phyloP scores from a whole-genome alignment of 202 grass and related monocot genomes.

The Musa balbisiana region DNA sequence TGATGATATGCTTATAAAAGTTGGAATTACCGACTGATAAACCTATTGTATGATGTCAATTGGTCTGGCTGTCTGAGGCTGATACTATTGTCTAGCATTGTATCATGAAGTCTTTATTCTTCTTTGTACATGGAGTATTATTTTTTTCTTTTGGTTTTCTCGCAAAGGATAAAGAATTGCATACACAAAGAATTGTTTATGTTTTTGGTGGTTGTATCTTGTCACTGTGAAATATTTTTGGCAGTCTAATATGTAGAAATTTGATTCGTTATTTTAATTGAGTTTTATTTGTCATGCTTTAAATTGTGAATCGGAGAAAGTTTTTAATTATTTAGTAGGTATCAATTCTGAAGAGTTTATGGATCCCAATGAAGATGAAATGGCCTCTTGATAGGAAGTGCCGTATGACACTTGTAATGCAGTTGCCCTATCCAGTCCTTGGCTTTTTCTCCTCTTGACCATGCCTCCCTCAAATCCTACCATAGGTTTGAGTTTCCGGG shows the following conservation, averaged over 20 bases:
- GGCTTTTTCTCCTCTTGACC: conserved; percentile 6
- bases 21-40: conserved; percentile 97
- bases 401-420: conserved; percentile 66
- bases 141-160: not conserved
- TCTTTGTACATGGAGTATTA: not conserved
- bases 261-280: too few species aligned
- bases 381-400: conserved; percentile 87
- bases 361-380: conserved; percentile 27
- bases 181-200: too few species aligned
- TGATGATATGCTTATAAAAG: conserved; percentile 35
- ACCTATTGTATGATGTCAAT: conserved; percentile 35
- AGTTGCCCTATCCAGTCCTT: conserved; percentile 21
- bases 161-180: too few species aligned
- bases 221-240: too few species aligned
- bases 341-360: not conserved
- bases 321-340: too few species aligned
- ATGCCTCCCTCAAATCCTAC: conserved; percentile 23
- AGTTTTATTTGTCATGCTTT: too few species aligned
- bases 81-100: too few species aligned
- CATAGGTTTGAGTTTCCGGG: conserved; percentile 24
- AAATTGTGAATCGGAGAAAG: too few species aligned
- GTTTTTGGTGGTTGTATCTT: too few species aligned
- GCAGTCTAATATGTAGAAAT: too few species aligned
- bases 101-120: not conserved
- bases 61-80: conserved; percentile 27